These are phyloP conservation scores for Emergomyces pasteurianus DNA, from an alignment of 2,329 filamentous ascomycete species.

Conservation along the genomic window DNA sequence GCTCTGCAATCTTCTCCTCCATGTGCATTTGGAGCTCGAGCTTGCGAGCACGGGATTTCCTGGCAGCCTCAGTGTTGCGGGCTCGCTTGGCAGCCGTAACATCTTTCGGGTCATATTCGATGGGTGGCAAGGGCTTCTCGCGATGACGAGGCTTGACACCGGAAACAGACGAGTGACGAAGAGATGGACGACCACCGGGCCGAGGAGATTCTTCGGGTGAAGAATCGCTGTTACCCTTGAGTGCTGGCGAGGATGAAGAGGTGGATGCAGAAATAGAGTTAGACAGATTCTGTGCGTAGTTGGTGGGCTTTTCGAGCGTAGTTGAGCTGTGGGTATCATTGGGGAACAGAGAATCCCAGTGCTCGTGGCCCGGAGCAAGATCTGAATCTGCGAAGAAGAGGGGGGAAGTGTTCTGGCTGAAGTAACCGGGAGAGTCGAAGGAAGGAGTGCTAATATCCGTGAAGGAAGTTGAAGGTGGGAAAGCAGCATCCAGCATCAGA, in stretches of 20 bases:
- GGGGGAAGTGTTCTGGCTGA: slow-evolving; percentile 66
- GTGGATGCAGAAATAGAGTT: slow-evolving; percentile 1
- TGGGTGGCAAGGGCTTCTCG: slow-evolving; percentile 68
- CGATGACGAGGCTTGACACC: slow-evolving; percentile 64
- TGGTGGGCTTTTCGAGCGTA: background rate
- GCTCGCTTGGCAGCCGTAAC: slow-evolving; percentile 80
- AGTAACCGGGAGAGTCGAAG: slow-evolving; percentile 60
- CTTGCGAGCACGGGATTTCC: slow-evolving; percentile 84
- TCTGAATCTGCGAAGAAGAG: slow-evolving; percentile 52
- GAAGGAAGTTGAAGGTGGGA: slow-evolving; percentile 69
- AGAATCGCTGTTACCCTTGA: slow-evolving; percentile 31
- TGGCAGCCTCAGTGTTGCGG: slow-evolving; percentile 83
- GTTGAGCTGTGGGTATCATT: background rate
- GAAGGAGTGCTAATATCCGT: slow-evolving; percentile 77
- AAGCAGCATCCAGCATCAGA: slow-evolving; percentile 55
- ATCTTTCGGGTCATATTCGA: slow-evolving; percentile 63
- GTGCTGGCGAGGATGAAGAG: slow-evolving; percentile 15
- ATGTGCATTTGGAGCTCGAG: slow-evolving; percentile 62
- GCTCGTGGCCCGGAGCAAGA: slow-evolving; percentile 40
- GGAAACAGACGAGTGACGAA: slow-evolving; percentile 55
- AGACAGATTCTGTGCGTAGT: background rate
- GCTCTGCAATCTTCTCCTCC: slow-evolving; percentile 58
- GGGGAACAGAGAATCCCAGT: slow-evolving; percentile 56
- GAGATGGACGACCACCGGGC: slow-evolving; percentile 32
- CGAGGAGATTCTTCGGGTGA: slow-evolving; percentile 28